Base-by-base conservation (phyloP, 2,329 filamentous ascomycete species). In the Penicillium paneum region DNA sequence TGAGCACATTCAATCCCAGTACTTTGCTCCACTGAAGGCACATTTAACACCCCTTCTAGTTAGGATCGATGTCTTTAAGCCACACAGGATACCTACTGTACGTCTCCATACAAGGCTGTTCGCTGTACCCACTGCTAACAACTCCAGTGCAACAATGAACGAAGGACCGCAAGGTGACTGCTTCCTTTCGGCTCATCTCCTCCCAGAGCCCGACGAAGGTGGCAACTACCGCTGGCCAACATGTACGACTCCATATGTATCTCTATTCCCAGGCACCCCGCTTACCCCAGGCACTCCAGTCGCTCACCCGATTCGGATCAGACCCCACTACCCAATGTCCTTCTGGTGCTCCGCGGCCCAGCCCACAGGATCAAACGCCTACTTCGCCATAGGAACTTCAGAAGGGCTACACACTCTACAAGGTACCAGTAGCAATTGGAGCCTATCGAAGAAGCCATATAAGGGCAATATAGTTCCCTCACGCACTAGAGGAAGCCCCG, bases 311-410 rank as follows among this genome's bases (percentile, higher is more conserved):
- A 64, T 66, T 4, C 63, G 64, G 24, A 67, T 70, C 49, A 64
- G 52, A 26, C 64, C 64, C 3, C 21, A 46, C 55, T 61, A 31
- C 58, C 63, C 17, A 7, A 46, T 52, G 41, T 69, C 71, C 1
- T 47, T 74, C 29, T 75, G 72, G 70, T 74, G 68, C 46, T 73
- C 72, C 3, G 67, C 72, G 1, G 56, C 73, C 2, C 70, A 67
- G 24, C 73, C 73, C 35, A 57, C 56, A 21, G 61, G 65, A 4
- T 55, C 60, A 15, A 67, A 59, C 15, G 61, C 68, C 1, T 49
- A 67, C 10, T 76, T 76, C 42, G 72, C 72, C 28, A 61, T 75
- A 31, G 74, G 73, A 4, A 71, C 71, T 5, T 74, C 71, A 4
- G 62, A 69, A 2, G 72, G 73, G 13, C 58, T 76, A 10, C 58